Evolutionary conservation across 257 asterid species (phyloP), one percentile per base, ranked within the genome.

Genomic region (Galeopsis tetrahit): DNA sequence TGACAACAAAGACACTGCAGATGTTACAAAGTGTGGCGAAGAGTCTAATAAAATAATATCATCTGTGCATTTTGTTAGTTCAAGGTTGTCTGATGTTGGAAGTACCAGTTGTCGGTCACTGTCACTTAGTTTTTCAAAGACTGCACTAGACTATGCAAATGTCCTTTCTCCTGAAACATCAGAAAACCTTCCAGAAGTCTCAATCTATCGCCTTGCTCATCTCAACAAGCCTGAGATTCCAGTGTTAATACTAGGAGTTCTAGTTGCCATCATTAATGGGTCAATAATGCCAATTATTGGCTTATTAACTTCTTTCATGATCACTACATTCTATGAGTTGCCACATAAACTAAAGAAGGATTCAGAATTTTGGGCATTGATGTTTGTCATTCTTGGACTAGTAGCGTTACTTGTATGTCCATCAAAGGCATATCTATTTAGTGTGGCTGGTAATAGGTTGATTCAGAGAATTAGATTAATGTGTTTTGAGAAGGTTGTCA

Each of bases 221-320:
- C 75, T 85, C 40, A 85, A 83, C 83, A 85, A 78, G 75, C 81
- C 88, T 0, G 88, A 87, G 83, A 4, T 66, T 48, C 87, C 84
- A 6, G 69, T 75, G 35, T 43, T 85, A 3, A 28, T 78, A 17
- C 59, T 64, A 32, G 92, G 87, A 81, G 65, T 88, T 10, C 13
- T 78, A 68, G 36, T 61, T 46, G 79, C 83, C 13, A 33, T 10
- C 3, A 14, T 80, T 3, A 72, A 52, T 6, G 87, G 88, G 17
- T 85, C 83, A 61, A 66, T 76, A 51, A 13, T 81, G 15, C 93
- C 93, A 1, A 6, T 69, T 28, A 77, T 8, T 40, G 90, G 88
- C 10, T 36, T 86, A 7, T 32, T 84, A 1, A 4, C 73, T 6
- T 77, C 88, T 7, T 48, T 43, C 11, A 62, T 79, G 39, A 71